Base-by-base conservation (phyloP, 495 filamentous ascomycete genomes). In the Clavariopsis aquatica region DNA sequence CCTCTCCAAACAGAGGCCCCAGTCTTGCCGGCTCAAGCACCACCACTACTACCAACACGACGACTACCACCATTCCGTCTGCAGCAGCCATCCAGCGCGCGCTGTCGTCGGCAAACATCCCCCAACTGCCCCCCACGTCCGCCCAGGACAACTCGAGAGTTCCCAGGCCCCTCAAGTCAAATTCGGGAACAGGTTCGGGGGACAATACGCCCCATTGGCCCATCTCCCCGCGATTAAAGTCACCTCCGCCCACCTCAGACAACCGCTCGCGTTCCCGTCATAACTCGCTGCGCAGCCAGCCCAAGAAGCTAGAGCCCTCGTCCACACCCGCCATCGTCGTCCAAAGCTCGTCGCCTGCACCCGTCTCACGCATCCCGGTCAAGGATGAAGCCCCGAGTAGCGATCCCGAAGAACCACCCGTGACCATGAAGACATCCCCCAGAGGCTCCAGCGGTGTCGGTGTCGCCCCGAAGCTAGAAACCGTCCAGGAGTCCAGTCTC, bases 401-500 rank as follows among this genome's bases (percentile, higher is more conserved):
- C 36, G 84, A 85, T 54, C 70, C 73, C 64, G 84, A 89, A 65
- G 87, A 87, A 31, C 70, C 71, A 49, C 64, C 79, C 15, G 74
- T 77, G 47, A 75, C 83, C 19, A 86, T 85, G 52, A 85, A 86
- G 76, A 79, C 80, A 71, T 87, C 86, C 38, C 85, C 86, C 52
- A 86, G 92, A 72, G 86, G 84, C 24, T 78, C 78, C 49, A 88
- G 85, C 70, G 87, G 86, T 55, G 83, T 81, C 70, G 87, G 86
- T 55, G 83, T 81, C 64, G 82, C 83, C 22, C 85, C 89, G 19
- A 85, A 84, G 45, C 78, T 98, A 55, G 94, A 96, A 75, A 98
- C 94, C 0, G 94, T 98, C 28, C 88, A 96, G 73, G 94, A 98
- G 78, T 86, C 86, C 51, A 96, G 91, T 75, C 83, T 90, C 65